These are phyloP conservation scores for Elaphomyces granulatus DNA, from an alignment of 495 filamentous ascomycete species.

Conservation along the genomic window DNA sequence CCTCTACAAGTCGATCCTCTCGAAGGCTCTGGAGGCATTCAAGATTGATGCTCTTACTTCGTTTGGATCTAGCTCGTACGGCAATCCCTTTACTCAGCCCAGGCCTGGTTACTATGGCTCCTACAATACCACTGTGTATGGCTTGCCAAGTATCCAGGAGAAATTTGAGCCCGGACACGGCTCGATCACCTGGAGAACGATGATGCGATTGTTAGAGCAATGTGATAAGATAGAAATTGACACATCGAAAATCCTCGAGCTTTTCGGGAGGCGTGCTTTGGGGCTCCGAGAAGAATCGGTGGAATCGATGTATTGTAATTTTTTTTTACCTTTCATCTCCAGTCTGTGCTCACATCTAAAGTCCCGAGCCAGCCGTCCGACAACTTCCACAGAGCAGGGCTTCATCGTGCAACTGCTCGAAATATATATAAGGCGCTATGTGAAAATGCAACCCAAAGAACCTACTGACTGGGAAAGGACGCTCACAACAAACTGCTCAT, in stretches of 20 bases:
- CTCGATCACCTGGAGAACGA: not conserved
- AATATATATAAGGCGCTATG: not conserved
- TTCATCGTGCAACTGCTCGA: not conserved
- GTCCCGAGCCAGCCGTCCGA: not conserved
- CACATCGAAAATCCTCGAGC: not conserved
- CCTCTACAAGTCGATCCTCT: not conserved
- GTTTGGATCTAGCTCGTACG: too few relatives aligned
- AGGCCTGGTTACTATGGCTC: too few relatives aligned
- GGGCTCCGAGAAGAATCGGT: not conserved
- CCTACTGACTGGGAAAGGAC: not conserved
- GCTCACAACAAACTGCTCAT: not conserved
- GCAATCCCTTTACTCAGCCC: too few relatives aligned
- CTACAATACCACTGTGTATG: too few relatives aligned
- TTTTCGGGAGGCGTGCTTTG: not conserved
- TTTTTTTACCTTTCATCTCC: not conserved
- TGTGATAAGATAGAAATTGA: not conserved
- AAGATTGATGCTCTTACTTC: too few relatives aligned
- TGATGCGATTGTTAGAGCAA: slow-evolving; percentile 1
- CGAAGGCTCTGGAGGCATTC: slow-evolving; percentile 1
- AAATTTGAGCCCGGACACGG: not conserved
- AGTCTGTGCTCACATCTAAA: not conserved
- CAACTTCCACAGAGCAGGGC: not conserved
- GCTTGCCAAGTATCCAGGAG: not conserved
- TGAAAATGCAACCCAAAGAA: not conserved
- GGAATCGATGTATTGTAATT: not conserved